A percentile compares a stretch with the other conserved stretches of the same genome.
Evolutionary conservation across 257 asterid genomes (phyloP).

Genomic region (Solanum bulbocastanum): DNA sequence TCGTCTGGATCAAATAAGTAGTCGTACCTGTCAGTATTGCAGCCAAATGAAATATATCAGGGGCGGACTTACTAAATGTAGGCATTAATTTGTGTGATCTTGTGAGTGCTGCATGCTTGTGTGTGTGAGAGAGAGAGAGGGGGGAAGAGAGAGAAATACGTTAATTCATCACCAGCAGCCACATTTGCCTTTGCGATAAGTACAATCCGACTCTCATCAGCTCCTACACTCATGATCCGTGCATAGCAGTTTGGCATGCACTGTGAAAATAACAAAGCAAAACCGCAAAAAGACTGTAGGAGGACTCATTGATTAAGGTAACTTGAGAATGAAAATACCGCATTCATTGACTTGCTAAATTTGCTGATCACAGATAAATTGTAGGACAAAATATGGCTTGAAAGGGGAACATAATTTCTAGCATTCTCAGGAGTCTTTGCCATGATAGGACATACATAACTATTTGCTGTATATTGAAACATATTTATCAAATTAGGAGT

Average conservation of each 20-base stretch:
- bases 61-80: background rate
- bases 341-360: background rate
- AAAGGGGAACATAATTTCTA: background rate
- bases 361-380: background rate
- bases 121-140: background rate
- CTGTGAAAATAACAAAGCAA: slow-evolving; percentile 24
- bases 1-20: slow-evolving; percentile 93
- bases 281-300: background rate
- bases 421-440: background rate
- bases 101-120: background rate
- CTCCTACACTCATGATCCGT: slow-evolving; percentile 95
- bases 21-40: slow-evolving; percentile 62
- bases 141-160: slow-evolving; percentile 37
- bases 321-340: background rate
- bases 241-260: slow-evolving; percentile 99
- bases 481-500: background rate
- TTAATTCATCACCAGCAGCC: slow-evolving; percentile 84
- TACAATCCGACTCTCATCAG: slow-evolving; percentile 96
- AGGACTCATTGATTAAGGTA: background rate
- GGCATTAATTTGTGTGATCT: background rate
- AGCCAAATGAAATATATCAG: background rate
- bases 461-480: background rate
- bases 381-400: background rate
- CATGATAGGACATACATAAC: background rate
- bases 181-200: slow-evolving; percentile 86